These are phyloP conservation scores for Periconia sp. DNA, from an alignment of 2,329 filamentous ascomycete genomes.

Conservation along the genomic window DNA sequence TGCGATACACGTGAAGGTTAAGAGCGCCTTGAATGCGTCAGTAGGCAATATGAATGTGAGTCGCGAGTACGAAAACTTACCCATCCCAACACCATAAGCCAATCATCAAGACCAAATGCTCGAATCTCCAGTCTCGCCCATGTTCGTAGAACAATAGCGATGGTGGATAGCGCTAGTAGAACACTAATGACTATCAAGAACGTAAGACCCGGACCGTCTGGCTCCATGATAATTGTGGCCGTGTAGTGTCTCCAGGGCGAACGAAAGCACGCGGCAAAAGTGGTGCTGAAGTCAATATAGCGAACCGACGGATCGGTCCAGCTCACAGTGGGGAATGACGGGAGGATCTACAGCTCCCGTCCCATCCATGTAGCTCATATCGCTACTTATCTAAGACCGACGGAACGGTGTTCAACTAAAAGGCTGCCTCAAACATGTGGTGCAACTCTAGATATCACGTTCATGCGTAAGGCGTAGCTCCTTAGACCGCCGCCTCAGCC, in stretches of 20 bases:
- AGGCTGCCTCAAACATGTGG: no score
- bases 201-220: neutral
- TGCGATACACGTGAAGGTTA: neutral
- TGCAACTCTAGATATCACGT: no score
- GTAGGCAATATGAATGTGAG: neutral
- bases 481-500: no score
- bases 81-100: conserved; percentile 9
- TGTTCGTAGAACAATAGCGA: neutral
- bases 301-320: neutral
- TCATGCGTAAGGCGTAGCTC: no score
- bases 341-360: neutral
- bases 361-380: neutral
- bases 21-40: neutral
- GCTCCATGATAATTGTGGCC: conserved; percentile 1
- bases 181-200: conserved; percentile 2
- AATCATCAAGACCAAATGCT: conserved; percentile 8
- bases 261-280: neutral
- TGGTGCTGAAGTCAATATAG: neutral
- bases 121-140: conserved; percentile 2
- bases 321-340: neutral
- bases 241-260: neutral
- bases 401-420: no score
- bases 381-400: no score
- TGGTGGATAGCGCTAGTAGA: neutral
- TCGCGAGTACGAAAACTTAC: no score